Evolutionary conservation across 352 stramenopile genomes (phyloP).

Genomic region (Pythium aristosporum): DNA sequence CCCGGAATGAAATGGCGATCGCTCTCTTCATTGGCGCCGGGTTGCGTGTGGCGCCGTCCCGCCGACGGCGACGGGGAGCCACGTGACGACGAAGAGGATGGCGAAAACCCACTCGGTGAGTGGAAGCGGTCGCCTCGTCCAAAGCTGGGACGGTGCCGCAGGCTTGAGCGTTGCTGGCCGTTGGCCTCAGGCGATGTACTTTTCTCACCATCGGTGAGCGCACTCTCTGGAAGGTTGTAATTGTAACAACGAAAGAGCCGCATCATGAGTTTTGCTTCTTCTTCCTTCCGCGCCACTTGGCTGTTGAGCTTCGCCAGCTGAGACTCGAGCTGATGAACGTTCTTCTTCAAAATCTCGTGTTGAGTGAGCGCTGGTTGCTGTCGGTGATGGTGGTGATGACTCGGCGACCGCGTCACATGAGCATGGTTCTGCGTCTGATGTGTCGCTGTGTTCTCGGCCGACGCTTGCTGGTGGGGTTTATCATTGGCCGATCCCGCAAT

Average conservation of each 20-base stretch:
- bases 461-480: slow-evolving; percentile 16
- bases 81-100: slow-evolving; percentile 28
- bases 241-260: slow-evolving; percentile 77
- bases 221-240: slow-evolving; percentile 72
- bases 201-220: slow-evolving; percentile 48
- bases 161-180: slow-evolving; percentile 23
- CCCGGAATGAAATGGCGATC: slow-evolving; percentile 52
- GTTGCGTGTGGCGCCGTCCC: slow-evolving; percentile 23
- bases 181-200: slow-evolving; percentile 38
- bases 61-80: slow-evolving; percentile 15
- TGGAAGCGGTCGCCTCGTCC: slow-evolving; percentile 26
- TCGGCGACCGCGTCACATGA: slow-evolving; percentile 8
- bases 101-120: slow-evolving; percentile 37
- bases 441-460: slow-evolving; percentile 3
- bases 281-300: slow-evolving; percentile 66
- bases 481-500: slow-evolving; percentile 45
- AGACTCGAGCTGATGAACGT: slow-evolving; percentile 56
- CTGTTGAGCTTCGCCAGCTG: slow-evolving; percentile 61
- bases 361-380: slow-evolving; percentile 12
- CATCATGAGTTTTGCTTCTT: slow-evolving; percentile 53
- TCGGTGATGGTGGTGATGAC: slow-evolving; percentile 19
- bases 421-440: slow-evolving; percentile 1
- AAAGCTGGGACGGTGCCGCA: slow-evolving; percentile 16
- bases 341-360: slow-evolving; percentile 54
- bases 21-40: slow-evolving; percentile 16